Evolutionary conservation across 306 rosid genomes (phyloP).

Genomic region (Quercus dentata): DNA sequence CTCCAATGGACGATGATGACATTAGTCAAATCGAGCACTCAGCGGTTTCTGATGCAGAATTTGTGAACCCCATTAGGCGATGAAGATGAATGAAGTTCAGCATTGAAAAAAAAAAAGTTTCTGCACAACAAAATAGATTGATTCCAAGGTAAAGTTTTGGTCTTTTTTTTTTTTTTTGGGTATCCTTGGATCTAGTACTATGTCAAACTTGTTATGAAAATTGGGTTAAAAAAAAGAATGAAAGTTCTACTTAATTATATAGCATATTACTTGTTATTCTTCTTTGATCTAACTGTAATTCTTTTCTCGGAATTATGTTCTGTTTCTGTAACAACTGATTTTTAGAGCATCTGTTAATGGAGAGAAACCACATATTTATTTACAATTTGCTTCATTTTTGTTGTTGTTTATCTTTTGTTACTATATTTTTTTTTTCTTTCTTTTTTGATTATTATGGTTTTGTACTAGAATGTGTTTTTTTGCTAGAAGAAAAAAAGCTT

Average conservation of each 20-base stretch:
- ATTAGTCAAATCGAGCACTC: constrained; percentile 67
- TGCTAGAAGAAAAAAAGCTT: constrained; percentile 29
- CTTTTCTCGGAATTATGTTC: constrained; percentile 27
- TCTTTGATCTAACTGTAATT: constrained; percentile 42
- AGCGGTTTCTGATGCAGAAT: constrained; percentile 80
- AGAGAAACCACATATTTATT: constrained; percentile 20
- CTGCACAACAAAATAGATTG: constrained; percentile 16
- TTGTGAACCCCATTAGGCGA: constrained; percentile 41
- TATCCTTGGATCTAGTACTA: constrained; percentile 21
- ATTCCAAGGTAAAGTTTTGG: constrained; percentile 50
- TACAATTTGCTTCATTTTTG: not conserved
- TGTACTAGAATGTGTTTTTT: not conserved
- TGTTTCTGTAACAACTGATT: constrained; percentile 21
- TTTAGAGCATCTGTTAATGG: constrained; percentile 21
- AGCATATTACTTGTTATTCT: constrained; percentile 9
- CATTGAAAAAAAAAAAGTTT: not conserved
- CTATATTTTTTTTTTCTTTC: not conserved
- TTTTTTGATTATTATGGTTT: not conserved
- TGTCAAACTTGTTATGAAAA: constrained; percentile 30
- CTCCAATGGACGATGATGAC: constrained; percentile 66
- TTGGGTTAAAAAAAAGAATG: constrained; percentile 4
- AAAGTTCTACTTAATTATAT: constrained; percentile 14
- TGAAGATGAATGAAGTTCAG: constrained; percentile 18
- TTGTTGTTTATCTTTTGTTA: too few species aligned
- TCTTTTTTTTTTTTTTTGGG: constrained; percentile 7